Base-by-base conservation (phyloP, 2,329 filamentous ascomycete species). In the Neopestalotiopsis sp. region DNA sequence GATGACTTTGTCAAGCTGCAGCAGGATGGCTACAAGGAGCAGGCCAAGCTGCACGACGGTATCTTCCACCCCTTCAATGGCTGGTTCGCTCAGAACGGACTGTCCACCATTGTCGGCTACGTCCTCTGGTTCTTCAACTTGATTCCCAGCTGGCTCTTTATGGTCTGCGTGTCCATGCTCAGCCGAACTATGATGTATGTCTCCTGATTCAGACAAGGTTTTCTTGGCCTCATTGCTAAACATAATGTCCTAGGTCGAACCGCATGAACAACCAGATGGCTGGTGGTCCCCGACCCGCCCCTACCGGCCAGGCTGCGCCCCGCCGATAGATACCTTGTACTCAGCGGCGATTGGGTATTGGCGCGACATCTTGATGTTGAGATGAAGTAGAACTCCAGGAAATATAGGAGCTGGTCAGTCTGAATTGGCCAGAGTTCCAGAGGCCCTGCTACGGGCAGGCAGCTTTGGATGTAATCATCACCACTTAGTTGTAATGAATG, bases 31-130 rank as follows among this genome's bases (percentile, higher is more conserved):
- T 77, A 76, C 70, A 82, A 82, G 74, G 75, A 78, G 34, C 70
- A 71, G 66, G 84, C 86, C 76, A 76, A 75, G 40, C 76, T 81
- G 56, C 77, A 86, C 67, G 89, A 93, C 73, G 91, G 92, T 65
- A 84, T 86, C 77, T 94, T 92, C 85, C 93, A 95, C 80, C 93
- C 93, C 70, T 92, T 94, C 77, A 88, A 93, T 75, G 92, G 93
- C 71, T 81, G 83, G 70, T 81, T 92, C 57, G 89, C 89, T 70
- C 81, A 92, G 83, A 86, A 88, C 72, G 86, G 87, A 72, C 75
- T 94, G 38, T 83, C 87, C 40, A 81, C 92, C 66, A 91, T 91
- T 53, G 80, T 91, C 58, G 93, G 87, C 68, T 94, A 93, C 77
- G 73, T 87, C 65, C 84, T 94, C 74, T 94, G 89, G 88, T 85